Evolutionary conservation across 345 rosid species (phyloP), one percentile per base, ranked within the genome.

Genomic region (rapeseed (Brassica napus)): DNA sequence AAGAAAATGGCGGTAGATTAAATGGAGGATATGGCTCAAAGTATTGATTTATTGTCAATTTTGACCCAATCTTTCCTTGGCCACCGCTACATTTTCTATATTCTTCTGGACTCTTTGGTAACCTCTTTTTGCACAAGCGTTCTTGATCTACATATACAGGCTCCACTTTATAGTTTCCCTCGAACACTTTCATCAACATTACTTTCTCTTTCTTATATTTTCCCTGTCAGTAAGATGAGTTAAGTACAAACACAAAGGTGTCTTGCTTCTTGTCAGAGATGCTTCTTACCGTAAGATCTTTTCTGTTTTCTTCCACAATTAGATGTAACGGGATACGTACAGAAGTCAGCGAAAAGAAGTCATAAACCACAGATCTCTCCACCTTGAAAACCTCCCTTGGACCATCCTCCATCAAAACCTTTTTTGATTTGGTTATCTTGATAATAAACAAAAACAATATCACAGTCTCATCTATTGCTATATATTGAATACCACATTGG

Each of bases 1-100:
- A 91, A 26, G 97, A 91, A 72, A 94, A 80, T 12, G 95, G 94
- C 5, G 94, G 95, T 2, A 97, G 90, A 4, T 91, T 90, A 42
- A 86, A 77, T 58, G 88, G 59, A 61, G 30, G n/a, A 55, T 92
- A 81, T 4, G 97, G 91, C 78, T 94, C 89, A 82, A 91, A 86
- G 73, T 87, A 81, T 76, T 94, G 95, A 30, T 90, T 86, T 85
- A 90, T 80, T 81, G 77, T 85, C 85, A 86, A 89, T 10, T 62
- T 89, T 1, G 97, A 90, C 32, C 89, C 98, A 12, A 90, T 71
- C 84, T 88, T 87, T 72, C 98, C 95, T 80, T 85, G 85, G 23
- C 94, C 92, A 10, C 85, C 68, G 0, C 93, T 88, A 68, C 94
- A 88, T 21, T 84, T 88, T 61, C 71, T 52, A 34, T 93, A 91